These are phyloP conservation scores for Avena insularis DNA, from an alignment of 176 grass and related monocot species.

Conservation along the genomic window DNA sequence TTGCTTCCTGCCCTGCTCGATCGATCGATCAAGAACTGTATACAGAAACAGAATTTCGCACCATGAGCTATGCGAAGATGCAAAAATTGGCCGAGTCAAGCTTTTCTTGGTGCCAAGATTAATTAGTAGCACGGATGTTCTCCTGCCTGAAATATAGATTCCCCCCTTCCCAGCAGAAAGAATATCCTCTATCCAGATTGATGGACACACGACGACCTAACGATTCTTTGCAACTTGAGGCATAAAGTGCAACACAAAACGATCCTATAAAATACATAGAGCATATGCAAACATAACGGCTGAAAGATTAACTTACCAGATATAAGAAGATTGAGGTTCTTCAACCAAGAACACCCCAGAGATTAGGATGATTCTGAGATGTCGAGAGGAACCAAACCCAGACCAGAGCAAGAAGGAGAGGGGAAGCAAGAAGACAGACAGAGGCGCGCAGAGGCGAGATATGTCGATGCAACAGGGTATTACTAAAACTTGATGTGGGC, in stretches of 20 bases:
- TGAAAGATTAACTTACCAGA: constrained; percentile 4
- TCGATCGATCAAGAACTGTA: constrained; percentile 43
- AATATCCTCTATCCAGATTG: neutral
- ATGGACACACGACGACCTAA: constrained; percentile 1
- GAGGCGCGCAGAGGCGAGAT: constrained; percentile 24
- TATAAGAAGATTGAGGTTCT: neutral
- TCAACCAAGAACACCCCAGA: constrained; percentile 6
- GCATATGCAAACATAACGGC: neutral
- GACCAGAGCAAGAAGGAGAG: neutral
- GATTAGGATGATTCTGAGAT: neutral
- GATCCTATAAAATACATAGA: neutral
- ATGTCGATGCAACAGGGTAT: constrained; percentile 23
- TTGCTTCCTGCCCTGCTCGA: constrained; percentile 48
- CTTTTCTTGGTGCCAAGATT: neutral
- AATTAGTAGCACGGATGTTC: neutral
- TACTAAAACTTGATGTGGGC: constrained; percentile 37
- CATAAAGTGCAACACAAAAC: neutral
- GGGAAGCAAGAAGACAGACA: constrained; percentile 12
- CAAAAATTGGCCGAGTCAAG: neutral
- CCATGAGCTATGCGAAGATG: neutral
- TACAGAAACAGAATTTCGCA: neutral
- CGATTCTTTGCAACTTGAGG: neutral
- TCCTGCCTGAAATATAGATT: neutral
- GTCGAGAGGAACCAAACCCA: constrained; percentile 1
- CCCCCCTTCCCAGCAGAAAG: neutral